phyloP scores from a whole-genome alignment of 371 early-diverging fungal species.

The Quaeritorhiza haematococci region DNA sequence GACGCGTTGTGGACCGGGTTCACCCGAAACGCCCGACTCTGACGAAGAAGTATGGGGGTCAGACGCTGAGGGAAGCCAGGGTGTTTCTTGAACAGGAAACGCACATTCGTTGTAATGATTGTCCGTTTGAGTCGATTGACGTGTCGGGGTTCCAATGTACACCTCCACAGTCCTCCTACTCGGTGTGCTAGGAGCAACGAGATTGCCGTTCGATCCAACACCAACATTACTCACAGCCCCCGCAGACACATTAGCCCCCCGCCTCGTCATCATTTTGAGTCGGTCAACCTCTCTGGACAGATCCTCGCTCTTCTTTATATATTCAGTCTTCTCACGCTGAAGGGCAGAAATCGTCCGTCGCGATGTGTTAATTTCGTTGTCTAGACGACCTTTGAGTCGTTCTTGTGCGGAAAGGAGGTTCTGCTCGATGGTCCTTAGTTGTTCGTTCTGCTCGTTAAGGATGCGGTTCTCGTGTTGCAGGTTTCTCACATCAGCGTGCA shows the following conservation, averaged over 20 bases:
- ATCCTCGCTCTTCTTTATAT: neutral
- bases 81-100: no score
- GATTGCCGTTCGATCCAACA: neutral
- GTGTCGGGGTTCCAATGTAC: no score
- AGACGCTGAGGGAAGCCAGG: no score
- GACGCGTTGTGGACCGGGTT: neutral
- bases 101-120: no score
- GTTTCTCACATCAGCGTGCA: conserved; percentile 1
- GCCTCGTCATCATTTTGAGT: neutral
- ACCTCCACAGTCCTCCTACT: no score
- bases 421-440: conserved; percentile 2
- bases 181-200: no score
- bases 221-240: neutral
- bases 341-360: neutral
- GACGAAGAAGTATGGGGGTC: no score
- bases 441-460: conserved; percentile 5
- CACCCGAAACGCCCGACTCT: no score
- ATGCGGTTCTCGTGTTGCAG: conserved; percentile 2
- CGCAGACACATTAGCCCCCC: neutral
- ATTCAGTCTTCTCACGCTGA: neutral
- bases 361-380: neutral
- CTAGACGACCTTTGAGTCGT: neutral
- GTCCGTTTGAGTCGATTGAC: no score
- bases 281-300: neutral
- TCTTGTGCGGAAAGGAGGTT: neutral